Base-by-base conservation (phyloP, 495 filamentous ascomycete species). In the Tuber umbilicatum region DNA sequence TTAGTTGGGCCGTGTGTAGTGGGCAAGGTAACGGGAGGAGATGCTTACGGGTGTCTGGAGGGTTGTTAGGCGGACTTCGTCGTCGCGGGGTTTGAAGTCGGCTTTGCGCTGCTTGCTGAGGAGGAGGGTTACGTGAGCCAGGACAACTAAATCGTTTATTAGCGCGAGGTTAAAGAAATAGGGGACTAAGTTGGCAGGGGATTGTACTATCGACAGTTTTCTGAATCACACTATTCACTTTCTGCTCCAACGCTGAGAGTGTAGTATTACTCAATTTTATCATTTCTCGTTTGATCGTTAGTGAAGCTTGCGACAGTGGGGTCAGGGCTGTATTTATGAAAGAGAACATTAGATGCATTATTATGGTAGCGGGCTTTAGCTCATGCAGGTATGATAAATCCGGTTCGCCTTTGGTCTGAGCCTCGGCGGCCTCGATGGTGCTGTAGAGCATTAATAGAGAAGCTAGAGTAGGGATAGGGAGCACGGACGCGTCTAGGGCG, bases 291-390 rank as follows among this genome's bases (percentile, higher is more conserved):
- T 93, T 89, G 72, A 95, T 91, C 0, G 93, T 97, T 21, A 97
- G 91, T 83, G 95, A 98, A 69, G 90, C 89, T 70, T 93, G 87
- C 16, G 94, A 93, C 19, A 99, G 87, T 2, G 93, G 92, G 75
- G 97, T 89, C n/a, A 99, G 88, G n/a, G 97, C 91, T 4, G 93
- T 94, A 73, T 90, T 90, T 79, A 94, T 93, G 82, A 93, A 96
- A 74, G 91, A 92, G 75, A 93, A 88, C 90, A 98, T 94, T 80
- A 99, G 87, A 81, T 94, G 94, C 70, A 93, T 93, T 79, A 97
- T 94, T 70, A 90, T 93, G 60, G 97, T 94, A 27, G 93, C 91
- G 21, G 92, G 89, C 42, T 90, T 90, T 47, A 98, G 86, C 40
- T 89, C 88, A 40, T 89, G 88, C 42, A 99, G 86, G 83, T 97